Conservation (phyloP, 345 rosid species). For the Psidium friedrichsthalianum region DNA sequence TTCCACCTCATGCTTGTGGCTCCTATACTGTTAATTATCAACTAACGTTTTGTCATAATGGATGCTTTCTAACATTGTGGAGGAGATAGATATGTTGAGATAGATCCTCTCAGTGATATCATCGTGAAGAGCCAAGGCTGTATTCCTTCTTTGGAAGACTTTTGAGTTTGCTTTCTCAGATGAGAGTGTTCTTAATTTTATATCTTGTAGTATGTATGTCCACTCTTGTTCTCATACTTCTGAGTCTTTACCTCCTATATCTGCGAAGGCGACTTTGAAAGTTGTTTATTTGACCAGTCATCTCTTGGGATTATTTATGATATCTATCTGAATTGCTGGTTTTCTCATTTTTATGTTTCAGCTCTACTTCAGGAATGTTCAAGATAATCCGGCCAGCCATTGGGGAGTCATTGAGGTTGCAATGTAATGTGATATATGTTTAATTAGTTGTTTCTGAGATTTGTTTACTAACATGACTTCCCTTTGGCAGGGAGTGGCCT, state of each 20-base stretch:
- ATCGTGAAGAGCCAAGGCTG: background rate
- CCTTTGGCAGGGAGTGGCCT: conserved; percentile 69
- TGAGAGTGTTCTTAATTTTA: background rate
- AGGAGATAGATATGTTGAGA: background rate
- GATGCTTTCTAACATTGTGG: background rate
- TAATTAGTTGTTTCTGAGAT: background rate
- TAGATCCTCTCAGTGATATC: background rate
- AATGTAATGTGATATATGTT: background rate
- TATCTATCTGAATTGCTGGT: background rate
- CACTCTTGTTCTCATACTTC: background rate
- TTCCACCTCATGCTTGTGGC: background rate
- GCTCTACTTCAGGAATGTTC: conserved; percentile 69
- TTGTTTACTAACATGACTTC: background rate
- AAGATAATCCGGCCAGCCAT: conserved; percentile 90
- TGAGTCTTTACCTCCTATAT: background rate
- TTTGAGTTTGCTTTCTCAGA: background rate
- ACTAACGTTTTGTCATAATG: background rate
- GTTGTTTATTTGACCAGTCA: background rate
- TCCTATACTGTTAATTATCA: background rate
- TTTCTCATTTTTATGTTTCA: conserved; percentile 18
- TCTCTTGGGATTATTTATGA: background rate
- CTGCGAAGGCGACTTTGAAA: background rate
- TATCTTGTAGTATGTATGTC: background rate
- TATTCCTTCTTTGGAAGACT: background rate
- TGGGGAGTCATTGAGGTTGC: conserved; percentile 88